phyloP scores from a whole-genome alignment of 331 rosid species.

The Prunus yedoensis region DNA sequence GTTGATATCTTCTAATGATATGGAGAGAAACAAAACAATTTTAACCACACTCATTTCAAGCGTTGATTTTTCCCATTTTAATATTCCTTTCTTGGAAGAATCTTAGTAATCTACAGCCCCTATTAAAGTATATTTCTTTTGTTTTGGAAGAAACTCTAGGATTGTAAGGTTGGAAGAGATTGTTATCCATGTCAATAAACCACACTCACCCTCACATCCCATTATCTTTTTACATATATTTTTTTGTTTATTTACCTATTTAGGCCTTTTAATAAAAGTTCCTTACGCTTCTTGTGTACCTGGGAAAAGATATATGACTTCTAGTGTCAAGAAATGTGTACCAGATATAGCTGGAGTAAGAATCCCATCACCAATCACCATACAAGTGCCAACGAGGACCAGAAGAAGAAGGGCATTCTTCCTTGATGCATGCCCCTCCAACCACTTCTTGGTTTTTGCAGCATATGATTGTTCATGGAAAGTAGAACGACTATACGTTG shows the following conservation, averaged over 20 bases:
- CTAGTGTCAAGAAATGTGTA: conserved; percentile 25
- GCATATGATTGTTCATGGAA: conserved; percentile 87
- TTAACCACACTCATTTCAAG: not conserved
- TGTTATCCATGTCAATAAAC: not conserved
- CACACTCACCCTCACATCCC: not conserved
- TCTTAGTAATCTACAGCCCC: too few species aligned
- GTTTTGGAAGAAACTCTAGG: too few species aligned
- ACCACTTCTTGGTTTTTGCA: conserved; percentile 83
- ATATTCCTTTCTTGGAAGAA: not conserved
- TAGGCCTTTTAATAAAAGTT: not conserved
- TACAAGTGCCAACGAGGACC: conserved; percentile 96
- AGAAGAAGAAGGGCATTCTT: conserved; percentile 78
- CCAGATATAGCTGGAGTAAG: conserved; percentile 99
- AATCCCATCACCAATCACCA: conserved; percentile 99
- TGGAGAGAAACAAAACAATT: not conserved
- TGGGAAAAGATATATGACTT: not conserved
- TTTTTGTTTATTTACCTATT: not conserved
- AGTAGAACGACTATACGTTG: conserved; percentile 88
- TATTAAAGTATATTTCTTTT: too few species aligned
- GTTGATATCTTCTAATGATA: conserved; percentile 24
- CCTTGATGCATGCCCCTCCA: conserved; percentile 58
- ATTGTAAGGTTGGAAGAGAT: not conserved
- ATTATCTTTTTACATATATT: not conserved
- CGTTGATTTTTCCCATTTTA: not conserved
- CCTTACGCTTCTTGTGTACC: not conserved